phyloP scores from a whole-genome alignment of 2,329 filamentous ascomycete genomes.

The Herpomyces periplanetae region DNA sequence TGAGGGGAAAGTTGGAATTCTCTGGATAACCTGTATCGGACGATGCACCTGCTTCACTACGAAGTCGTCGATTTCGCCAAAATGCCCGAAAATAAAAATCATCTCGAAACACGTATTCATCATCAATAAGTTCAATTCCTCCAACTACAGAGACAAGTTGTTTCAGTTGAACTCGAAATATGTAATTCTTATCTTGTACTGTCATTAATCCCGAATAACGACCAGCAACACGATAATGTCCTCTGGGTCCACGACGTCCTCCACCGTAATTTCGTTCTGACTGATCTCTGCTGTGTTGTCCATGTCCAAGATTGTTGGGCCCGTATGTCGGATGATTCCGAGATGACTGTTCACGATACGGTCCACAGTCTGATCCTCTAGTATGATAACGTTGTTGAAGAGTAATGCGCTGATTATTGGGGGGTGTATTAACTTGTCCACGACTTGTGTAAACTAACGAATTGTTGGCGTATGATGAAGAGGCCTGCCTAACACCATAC shows the following conservation, averaged over 20 bases:
- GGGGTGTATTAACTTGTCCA: slow-evolving; percentile 7
- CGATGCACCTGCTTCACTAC: too few relatives aligned
- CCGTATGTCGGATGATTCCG: slow-evolving; percentile 7
- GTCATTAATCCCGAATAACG: slow-evolving; percentile 87
- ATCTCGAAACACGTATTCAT: slow-evolving; percentile 43
- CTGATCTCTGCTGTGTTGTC: too few relatives aligned
- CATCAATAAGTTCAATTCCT: slow-evolving; percentile 36
- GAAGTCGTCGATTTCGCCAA: slow-evolving; percentile 51
- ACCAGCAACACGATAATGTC: slow-evolving; percentile 40
- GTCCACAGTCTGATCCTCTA: slow-evolving; percentile 8
- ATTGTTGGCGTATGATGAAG: slow-evolving; percentile 5
- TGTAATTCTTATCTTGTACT: slow-evolving; percentile 95
- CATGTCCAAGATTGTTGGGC: slow-evolving; percentile 10
- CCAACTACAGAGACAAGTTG: slow-evolving; percentile 76
- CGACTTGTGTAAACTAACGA: slow-evolving; percentile 6
- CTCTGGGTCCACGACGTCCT: slow-evolving; percentile 22
- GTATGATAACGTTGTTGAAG: slow-evolving; percentile 7
- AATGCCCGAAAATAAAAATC: slow-evolving; percentile 98
- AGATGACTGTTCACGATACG: slow-evolving; percentile 5
- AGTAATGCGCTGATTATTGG: slow-evolving; percentile 1
- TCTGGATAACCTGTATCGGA: background rate
- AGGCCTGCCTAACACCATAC: slow-evolving; percentile 6
- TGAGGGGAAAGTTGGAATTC: too few relatives aligned
- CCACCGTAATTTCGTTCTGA: slow-evolving; percentile 9
- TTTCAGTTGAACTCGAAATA: slow-evolving; percentile 84